These are phyloP conservation scores for Fimicolochytrium jonesii DNA, from an alignment of 192 early-diverging fungal genomes.

Conservation along the genomic window DNA sequence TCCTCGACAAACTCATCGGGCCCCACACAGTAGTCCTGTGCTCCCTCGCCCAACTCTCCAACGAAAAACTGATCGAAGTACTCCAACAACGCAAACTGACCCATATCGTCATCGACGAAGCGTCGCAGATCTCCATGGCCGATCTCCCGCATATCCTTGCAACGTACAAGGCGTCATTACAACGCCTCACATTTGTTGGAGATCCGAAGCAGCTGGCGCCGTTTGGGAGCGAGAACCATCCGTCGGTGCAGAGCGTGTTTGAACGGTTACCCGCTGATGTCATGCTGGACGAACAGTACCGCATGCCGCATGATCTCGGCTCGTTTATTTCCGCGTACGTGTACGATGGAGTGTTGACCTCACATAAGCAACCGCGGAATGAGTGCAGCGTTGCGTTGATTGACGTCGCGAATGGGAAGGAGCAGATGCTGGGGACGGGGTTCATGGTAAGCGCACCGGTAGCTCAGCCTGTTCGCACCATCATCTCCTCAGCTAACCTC, in stretches of 20 bases:
- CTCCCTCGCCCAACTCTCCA: not conserved
- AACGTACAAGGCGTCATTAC: not conserved
- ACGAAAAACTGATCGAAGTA: not conserved
- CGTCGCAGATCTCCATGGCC: not conserved
- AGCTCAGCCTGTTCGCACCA: no score
- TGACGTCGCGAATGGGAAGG: not conserved
- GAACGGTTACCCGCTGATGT: not conserved
- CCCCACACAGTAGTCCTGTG: conserved; percentile 9
- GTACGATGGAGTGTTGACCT: not conserved
- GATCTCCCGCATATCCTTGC: not conserved
- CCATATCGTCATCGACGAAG: conserved; percentile 1
- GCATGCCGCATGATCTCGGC: not conserved
- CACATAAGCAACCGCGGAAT: not conserved
- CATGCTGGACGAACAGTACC: not conserved
- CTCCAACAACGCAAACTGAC: not conserved
- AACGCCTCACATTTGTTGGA: not conserved
- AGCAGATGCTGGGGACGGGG: no score
- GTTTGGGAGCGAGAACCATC: not conserved
- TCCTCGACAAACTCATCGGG: not conserved
- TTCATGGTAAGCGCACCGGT: no score
- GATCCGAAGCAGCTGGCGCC: not conserved
- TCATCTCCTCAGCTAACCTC: no score
- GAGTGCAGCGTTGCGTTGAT: not conserved
- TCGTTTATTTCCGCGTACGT: not conserved
- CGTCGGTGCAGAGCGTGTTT: not conserved